Percentiles rank a stretch among this genome's conserved stretches.
Evolutionary conservation across 164 flowering plant species (phyloP).

Genomic region (Malania oleifera): DNA sequence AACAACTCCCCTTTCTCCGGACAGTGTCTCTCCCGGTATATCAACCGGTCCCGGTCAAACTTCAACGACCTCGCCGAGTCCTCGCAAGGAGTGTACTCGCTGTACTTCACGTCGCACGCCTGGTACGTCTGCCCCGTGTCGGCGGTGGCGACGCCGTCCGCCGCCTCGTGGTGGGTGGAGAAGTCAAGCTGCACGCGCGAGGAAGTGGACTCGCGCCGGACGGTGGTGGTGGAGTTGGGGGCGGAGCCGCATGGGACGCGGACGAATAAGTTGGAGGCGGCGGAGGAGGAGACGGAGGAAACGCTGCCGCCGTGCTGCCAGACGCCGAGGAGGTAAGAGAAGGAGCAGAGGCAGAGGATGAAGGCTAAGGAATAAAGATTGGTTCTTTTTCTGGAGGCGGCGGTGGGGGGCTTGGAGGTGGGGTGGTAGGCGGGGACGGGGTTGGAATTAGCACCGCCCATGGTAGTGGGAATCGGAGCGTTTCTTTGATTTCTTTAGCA

Average conservation of each 20-base stretch:
- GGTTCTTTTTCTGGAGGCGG: not conserved
- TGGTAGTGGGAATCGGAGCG: no score
- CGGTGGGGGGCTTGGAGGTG: conserved; percentile 7
- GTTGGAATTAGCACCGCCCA: no score
- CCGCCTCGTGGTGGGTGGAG: not conserved
- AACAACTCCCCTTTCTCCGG: conserved; percentile 32
- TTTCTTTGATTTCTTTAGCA: no score
- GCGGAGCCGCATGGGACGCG: conserved; percentile 21
- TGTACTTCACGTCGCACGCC: conserved; percentile 23
- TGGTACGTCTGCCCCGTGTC: conserved; percentile 28
- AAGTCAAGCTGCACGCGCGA: no score
- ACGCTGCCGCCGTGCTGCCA: conserved; percentile 29
- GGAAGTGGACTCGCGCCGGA: no score
- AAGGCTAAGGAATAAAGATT: conserved; percentile 8
- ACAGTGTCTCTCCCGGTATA: conserved; percentile 51
- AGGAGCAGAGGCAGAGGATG: conserved; percentile 26
- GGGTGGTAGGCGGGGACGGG: not conserved
- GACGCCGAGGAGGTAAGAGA: conserved; percentile 36
- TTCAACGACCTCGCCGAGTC: conserved; percentile 29
- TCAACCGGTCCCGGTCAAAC: conserved; percentile 23
- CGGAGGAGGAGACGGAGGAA: conserved; percentile 1
- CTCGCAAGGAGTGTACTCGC: conserved; percentile 59
- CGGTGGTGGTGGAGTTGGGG: conserved; percentile 23
- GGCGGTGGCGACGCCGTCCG: not conserved
- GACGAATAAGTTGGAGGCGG: conserved; percentile 1